Base-by-base conservation (phyloP, 164 flowering plant species). In the Kingdonia uniflora region DNA sequence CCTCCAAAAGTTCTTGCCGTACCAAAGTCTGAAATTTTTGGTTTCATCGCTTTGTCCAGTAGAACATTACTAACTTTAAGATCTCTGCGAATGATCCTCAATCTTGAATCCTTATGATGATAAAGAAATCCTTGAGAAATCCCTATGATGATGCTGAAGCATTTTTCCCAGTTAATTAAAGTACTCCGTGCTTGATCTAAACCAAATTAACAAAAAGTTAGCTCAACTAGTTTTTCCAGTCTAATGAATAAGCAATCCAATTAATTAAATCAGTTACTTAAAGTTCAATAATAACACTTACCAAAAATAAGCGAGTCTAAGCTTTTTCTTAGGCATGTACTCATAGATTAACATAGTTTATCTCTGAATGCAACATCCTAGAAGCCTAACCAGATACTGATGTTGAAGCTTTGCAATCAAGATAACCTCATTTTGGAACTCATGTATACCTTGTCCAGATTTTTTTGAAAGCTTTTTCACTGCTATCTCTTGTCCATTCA, bases 21-120 rank as follows among this genome's bases (percentile, higher is more conserved):
- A 7, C 76, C 76, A 50, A 69, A 70, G 29, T 73, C 77, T 25
- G 74, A 73, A 0, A 73, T 70, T 54, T 73, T 73, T 0, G 74
- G 71, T 19, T 61, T 64, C 67, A 67, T 54, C 2, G 66, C 49
- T 0, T n/a, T 14, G 33, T 74, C 79, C 1, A 74, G 69, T 20
- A 74, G 52, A 23, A 74, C 41, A 40, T 73, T 73, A 38, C 72
- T 67, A 5, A 68, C 70, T 58, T 73, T 73, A 14, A 73, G 70
- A 62, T 73, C 77, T 20, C 77, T 52, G 20, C 69, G 77, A 7
- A 73, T 64, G 6, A 73, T 61, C 49, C 69, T 48, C 2, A 73
- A 33, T 59, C 72, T 64, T 1, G 79, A 75, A 56, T 72, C 74
- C 62, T 21, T 33, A 52, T 63, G 67, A 38, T 56, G 67, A 45